Conservation (phyloP, 1,139 yeast species). For the Barnettozyma hawaiiensis region DNA sequence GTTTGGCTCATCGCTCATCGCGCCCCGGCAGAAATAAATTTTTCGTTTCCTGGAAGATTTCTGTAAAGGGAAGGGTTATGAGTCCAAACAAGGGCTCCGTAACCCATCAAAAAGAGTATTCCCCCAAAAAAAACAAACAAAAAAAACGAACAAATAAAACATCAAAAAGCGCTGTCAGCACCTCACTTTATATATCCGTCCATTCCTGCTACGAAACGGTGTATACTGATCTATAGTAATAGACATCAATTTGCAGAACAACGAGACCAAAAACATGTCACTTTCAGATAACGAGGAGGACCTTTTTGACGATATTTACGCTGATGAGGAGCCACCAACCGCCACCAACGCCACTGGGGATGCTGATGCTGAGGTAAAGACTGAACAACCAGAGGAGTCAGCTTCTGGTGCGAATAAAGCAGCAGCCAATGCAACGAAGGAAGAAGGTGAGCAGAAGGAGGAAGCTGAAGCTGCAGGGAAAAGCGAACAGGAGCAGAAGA, state of each 20-base stretch:
- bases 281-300: conserved; percentile 30
- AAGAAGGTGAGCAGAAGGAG: conserved; percentile 4
- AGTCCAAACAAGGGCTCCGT: not conserved
- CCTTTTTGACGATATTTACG: conserved; percentile 38
- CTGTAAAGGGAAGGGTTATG: conserved; percentile 6
- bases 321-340: conserved; percentile 28
- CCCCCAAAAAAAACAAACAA: too few species aligned
- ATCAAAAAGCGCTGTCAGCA: not conserved
- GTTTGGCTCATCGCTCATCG: not conserved
- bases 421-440: not conserved
- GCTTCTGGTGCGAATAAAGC: not conserved
- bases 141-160: not conserved
- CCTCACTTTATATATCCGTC: too few species aligned
- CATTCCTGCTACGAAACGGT: too few species aligned
- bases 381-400: not conserved
- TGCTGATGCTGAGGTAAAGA: conserved; percentile 1
- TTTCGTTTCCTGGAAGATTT: not conserved
- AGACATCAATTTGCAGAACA: not conserved
- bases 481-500: not conserved
- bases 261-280: conserved; percentile 21
- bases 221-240: conserved; percentile 9
- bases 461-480: not conserved
- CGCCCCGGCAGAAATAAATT: not conserved
- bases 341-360: conserved; percentile 4
- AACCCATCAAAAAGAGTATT: too few species aligned